A percentile compares a stretch with the other conserved stretches of the same genome.
phyloP scores from a whole-genome alignment of 257 asterid genomes.

The Cruciata laevipes region DNA sequence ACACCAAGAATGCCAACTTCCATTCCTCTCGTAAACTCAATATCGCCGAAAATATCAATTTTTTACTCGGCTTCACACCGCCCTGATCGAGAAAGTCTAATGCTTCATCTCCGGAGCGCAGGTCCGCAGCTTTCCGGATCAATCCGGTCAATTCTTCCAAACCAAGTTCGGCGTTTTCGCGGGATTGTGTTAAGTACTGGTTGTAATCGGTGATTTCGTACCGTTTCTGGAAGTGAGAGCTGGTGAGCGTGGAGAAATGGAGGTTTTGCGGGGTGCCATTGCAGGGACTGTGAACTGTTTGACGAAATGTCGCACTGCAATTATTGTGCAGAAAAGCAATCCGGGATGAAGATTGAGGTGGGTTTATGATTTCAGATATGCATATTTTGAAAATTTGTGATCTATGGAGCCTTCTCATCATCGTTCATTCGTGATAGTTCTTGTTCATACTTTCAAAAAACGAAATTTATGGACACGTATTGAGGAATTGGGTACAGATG shows the following conservation, averaged over 20 bases:
- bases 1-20: conserved; percentile 72
- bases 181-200: conserved; percentile 9
- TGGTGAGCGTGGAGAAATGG: conserved; percentile 16
- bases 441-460: no score
- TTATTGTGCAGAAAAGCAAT: neutral
- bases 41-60: conserved; percentile 45
- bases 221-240: conserved; percentile 8
- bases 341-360: neutral
- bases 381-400: conserved; percentile 7
- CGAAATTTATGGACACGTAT: no score
- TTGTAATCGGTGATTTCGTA: conserved; percentile 32
- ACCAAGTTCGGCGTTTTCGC: conserved; percentile 22
- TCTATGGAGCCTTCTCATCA: conserved; percentile 39
- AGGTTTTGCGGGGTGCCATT: neutral
- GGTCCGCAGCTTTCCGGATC: conserved; percentile 41
- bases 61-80: conserved; percentile 41
- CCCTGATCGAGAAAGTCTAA: conserved; percentile 55
- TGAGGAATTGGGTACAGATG: neutral
- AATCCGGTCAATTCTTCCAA: conserved; percentile 35
- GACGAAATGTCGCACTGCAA: conserved; percentile 56
- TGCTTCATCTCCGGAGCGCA: conserved; percentile 70
- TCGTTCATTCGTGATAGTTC: no score
- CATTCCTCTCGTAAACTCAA: conserved; percentile 75
- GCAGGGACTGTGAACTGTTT: conserved; percentile 28
- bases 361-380: conserved; percentile 24